Conservation (phyloP, 140 eudicot genomes). For the Flaveria floridana region DNA sequence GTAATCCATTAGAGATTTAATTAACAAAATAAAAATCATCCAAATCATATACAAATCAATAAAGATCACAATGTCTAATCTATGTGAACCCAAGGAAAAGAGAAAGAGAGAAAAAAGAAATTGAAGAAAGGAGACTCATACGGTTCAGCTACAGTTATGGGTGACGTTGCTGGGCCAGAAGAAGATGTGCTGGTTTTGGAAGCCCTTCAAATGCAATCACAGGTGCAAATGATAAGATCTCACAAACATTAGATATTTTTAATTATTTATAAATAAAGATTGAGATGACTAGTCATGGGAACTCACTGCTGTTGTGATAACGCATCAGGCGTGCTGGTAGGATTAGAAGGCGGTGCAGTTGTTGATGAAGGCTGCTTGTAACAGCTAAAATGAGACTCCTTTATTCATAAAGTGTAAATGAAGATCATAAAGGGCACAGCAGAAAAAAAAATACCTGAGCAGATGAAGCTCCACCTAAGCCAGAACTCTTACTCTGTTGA, state of each 20-base stretch:
- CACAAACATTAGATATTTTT: neutral
- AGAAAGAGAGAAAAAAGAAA: neutral
- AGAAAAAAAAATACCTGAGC: slow-evolving; percentile 54
- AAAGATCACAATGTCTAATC: neutral
- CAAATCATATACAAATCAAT: neutral
- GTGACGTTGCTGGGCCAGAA: slow-evolving; percentile 38
- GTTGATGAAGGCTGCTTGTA: slow-evolving; percentile 52
- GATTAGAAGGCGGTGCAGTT: slow-evolving; percentile 43
- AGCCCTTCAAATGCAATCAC: slow-evolving; percentile 42
- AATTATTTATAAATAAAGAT: neutral
- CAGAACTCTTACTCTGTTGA: slow-evolving; percentile 60
- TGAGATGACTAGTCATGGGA: slow-evolving; percentile 5
- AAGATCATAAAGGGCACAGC: slow-evolving; percentile 1
- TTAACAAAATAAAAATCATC: neutral
- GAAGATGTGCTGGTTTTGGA: slow-evolving; percentile 46
- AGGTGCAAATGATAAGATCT: slow-evolving; percentile 22
- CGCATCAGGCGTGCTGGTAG: slow-evolving; percentile 48
- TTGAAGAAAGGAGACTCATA: slow-evolving; percentile 26
- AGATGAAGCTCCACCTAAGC: slow-evolving; percentile 62
- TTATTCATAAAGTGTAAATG: slow-evolving; percentile 13
- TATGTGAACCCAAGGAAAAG: neutral
- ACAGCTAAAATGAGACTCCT: slow-evolving; percentile 26
- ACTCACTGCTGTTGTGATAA: slow-evolving; percentile 49
- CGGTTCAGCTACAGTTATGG: slow-evolving; percentile 40
- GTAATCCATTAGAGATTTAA: neutral